Evolutionary conservation across 495 filamentous ascomycete species (phyloP).

Genomic region (Xylaria bambusicola): DNA sequence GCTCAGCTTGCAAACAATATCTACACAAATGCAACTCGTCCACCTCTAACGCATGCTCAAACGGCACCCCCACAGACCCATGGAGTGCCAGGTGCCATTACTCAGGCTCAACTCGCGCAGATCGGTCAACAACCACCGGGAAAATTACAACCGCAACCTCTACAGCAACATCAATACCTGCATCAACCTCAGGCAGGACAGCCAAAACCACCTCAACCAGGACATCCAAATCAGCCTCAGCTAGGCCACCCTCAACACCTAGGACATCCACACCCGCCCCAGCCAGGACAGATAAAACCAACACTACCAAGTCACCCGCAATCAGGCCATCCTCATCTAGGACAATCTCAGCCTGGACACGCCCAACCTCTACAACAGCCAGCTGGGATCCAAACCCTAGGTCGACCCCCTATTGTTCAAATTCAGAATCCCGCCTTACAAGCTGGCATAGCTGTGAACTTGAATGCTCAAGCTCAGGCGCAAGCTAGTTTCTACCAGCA

Average conservation of each 20-base stretch:
- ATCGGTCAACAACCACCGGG: conserved; percentile 8
- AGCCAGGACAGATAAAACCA: no score
- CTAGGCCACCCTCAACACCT: not conserved
- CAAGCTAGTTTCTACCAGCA: conserved; percentile 8
- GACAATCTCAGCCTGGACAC: not conserved
- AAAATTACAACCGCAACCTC: not conserved
- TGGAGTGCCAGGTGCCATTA: conserved; percentile 4
- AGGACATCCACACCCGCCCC: no score
- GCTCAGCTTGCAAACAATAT: conserved; percentile 26
- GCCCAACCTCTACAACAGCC: not conserved
- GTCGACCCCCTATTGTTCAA: conserved; percentile 27
- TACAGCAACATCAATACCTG: not conserved
- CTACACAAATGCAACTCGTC: conserved; percentile 24
- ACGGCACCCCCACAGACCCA: conserved; percentile 29
- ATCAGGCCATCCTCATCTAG: not conserved
- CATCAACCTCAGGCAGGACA: no score
- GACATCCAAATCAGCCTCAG: not conserved
- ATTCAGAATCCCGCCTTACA: conserved; percentile 24
- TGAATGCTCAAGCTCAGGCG: conserved; percentile 13
- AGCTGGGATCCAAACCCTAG: conserved; percentile 19
- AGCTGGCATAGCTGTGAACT: conserved; percentile 15
- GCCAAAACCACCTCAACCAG: not conserved
- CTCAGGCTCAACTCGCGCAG: conserved; percentile 8
- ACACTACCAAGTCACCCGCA: not conserved
- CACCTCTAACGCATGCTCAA: conserved; percentile 25